phyloP scores from a whole-genome alignment of 352 stramenopile genomes.

The Pythium dissotocum region DNA sequence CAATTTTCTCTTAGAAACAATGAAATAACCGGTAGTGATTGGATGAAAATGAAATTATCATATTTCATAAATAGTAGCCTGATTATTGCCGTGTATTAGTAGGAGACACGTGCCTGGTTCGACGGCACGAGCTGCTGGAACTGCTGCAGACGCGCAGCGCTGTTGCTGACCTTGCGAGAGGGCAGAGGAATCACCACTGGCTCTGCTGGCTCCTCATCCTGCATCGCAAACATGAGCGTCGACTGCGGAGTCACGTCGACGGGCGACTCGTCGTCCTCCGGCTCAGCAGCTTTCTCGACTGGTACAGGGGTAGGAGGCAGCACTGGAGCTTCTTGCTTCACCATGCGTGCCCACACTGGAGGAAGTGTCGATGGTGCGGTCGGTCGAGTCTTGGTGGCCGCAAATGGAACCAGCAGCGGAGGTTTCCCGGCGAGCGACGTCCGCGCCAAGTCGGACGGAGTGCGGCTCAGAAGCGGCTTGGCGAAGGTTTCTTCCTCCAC shows the following conservation, averaged over 20 bases:
- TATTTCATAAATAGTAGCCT: constrained; percentile 19
- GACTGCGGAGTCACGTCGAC: not conserved
- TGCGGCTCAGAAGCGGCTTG: constrained; percentile 16
- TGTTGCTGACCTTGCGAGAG: constrained; percentile 28
- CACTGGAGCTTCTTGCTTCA: not conserved
- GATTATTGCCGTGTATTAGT: not conserved
- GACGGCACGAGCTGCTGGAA: constrained; percentile 62
- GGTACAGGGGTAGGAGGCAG: not conserved
- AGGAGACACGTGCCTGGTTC: constrained; percentile 33
- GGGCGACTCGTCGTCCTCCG: constrained; percentile 1
- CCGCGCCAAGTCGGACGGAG: constrained; percentile 4
- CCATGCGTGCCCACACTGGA: constrained; percentile 13
- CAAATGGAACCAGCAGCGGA: constrained; percentile 15
- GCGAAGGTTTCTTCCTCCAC: not conserved
- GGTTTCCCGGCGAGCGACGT: not conserved
- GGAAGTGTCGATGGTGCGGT: not conserved
- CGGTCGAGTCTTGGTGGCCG: constrained; percentile 4
- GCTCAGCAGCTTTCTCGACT: constrained; percentile 2
- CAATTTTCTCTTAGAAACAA: constrained; percentile 26
- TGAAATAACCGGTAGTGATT: constrained; percentile 1
- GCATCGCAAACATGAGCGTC: not conserved
- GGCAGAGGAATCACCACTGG: not conserved
- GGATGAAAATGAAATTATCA: constrained; percentile 13
- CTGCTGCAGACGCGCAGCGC: constrained; percentile 37
- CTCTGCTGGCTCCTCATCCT: constrained; percentile 10